phyloP scores from a whole-genome alignment of 331 rosid species.

The Cydonia oblonga region DNA sequence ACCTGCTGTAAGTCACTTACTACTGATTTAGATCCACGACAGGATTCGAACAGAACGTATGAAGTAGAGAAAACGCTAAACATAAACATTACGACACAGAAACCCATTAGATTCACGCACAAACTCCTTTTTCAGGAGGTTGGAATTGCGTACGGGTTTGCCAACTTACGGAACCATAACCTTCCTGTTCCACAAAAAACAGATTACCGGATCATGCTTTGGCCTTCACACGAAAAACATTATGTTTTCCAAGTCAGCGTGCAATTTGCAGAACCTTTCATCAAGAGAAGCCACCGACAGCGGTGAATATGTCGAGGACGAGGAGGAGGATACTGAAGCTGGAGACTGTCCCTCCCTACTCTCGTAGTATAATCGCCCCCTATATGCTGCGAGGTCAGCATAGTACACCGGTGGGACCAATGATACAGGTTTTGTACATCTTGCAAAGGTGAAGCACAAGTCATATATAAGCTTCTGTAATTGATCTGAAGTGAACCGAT shows the following conservation, averaged over 20 bases:
- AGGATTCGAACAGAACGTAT: not conserved
- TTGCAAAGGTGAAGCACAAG: conserved; percentile 71
- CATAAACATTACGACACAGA: not conserved
- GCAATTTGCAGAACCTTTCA: conserved; percentile 36
- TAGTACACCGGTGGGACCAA: conserved; percentile 75
- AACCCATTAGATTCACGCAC: conserved; percentile 48
- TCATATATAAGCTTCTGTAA: conserved; percentile 60
- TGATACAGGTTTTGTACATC: conserved; percentile 81
- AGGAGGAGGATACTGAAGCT: conserved; percentile 13
- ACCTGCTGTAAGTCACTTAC: too few species aligned
- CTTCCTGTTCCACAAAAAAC: not conserved
- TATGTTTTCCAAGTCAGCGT: conserved; percentile 35
- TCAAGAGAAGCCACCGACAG: conserved; percentile 20
- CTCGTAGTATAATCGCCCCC: conserved; percentile 64
- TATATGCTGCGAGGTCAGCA: conserved; percentile 71
- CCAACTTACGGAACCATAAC: not conserved
- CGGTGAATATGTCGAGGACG: conserved; percentile 1
- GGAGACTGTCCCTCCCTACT: conserved; percentile 26
- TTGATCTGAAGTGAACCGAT: conserved; percentile 50
- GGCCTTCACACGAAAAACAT: conserved; percentile 49
- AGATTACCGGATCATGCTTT: not conserved
- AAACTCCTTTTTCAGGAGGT: conserved; percentile 23
- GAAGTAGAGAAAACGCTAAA: not conserved
- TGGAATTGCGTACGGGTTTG: not conserved
- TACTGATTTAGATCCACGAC: not conserved